Evolutionary conservation across 2,329 filamentous ascomycete genomes (phyloP).

Genomic region (Fusarium sp.): DNA sequence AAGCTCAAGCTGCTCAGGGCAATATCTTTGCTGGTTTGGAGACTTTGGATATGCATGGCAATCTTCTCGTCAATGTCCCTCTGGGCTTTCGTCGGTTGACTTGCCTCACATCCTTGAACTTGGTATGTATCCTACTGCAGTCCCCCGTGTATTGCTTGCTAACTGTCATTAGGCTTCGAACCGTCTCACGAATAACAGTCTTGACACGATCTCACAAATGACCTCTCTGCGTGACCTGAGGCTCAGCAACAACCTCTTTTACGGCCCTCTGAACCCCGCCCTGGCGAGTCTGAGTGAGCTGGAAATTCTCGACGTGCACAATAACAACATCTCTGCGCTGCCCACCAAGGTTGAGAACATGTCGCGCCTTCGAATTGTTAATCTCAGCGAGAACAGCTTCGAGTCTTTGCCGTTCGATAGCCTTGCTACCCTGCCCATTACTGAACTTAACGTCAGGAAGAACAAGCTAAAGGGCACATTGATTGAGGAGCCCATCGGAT

Average conservation of each 20-base stretch:
- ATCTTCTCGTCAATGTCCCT: conserved; percentile 77
- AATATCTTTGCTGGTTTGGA: conserved; percentile 87
- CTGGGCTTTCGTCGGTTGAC: conserved; percentile 78
- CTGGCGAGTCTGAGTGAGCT: conserved; percentile 74
- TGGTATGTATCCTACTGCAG: conserved; percentile 64
- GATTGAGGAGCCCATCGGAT: conserved; percentile 70
- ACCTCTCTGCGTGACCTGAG: conserved; percentile 80
- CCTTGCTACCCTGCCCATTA: conserved; percentile 74
- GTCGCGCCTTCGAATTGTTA: conserved; percentile 76
- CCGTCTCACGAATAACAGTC: conserved; percentile 75
- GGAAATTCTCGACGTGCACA: conserved; percentile 83
- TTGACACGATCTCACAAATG: conserved; percentile 81
- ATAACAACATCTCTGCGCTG: conserved; percentile 80
- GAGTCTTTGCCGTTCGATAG: conserved; percentile 75
- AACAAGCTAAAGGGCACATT: conserved; percentile 82
- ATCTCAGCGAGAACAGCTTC: conserved; percentile 83
- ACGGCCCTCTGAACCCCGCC: conserved; percentile 72
- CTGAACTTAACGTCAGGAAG: conserved; percentile 78
- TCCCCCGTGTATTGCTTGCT: conserved; percentile 18
- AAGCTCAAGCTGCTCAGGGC: conserved; percentile 73
- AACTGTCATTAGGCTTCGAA: conserved; percentile 75
- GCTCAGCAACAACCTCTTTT: conserved; percentile 80
- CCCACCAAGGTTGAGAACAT: conserved; percentile 76
- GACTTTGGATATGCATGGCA: conserved; percentile 86
- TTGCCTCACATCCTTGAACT: conserved; percentile 81